These are phyloP conservation scores for Fusarium dimerum DNA, from an alignment of 2,329 filamentous ascomycete species.

Conservation along the genomic window DNA sequence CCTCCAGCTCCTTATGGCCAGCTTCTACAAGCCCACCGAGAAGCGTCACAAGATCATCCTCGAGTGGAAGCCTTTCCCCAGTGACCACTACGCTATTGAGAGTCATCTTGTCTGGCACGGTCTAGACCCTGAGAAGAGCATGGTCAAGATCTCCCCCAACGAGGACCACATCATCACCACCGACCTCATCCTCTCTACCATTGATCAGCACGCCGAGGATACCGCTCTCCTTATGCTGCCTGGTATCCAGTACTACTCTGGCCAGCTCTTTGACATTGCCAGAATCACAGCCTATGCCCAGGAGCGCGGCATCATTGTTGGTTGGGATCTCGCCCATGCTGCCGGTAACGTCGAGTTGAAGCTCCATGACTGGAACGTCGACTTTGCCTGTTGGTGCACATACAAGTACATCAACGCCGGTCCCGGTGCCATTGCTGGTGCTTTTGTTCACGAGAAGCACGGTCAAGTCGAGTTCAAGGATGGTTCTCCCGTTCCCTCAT, in stretches of 20 bases:
- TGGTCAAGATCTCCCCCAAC: slow-evolving; percentile 73
- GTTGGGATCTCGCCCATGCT: slow-evolving; percentile 88
- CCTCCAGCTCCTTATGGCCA: slow-evolving; percentile 78
- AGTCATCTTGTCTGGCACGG: slow-evolving; percentile 76
- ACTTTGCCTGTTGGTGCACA: slow-evolving; percentile 91
- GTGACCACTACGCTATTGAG: slow-evolving; percentile 82
- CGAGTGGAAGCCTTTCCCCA: slow-evolving; percentile 90
- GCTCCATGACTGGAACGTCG: slow-evolving; percentile 86
- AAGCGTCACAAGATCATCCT: slow-evolving; percentile 75
- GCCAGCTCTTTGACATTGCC: slow-evolving; percentile 82
- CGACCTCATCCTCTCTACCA: slow-evolving; percentile 68
- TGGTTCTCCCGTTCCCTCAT: slow-evolving; percentile 42
- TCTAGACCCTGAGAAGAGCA: slow-evolving; percentile 64
- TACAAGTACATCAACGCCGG: slow-evolving; percentile 94
- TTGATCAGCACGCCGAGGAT: slow-evolving; percentile 71
- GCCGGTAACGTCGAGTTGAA: slow-evolving; percentile 78
- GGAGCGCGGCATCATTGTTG: slow-evolving; percentile 68
- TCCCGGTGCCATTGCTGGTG: slow-evolving; percentile 76
- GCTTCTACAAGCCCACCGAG: slow-evolving; percentile 74
- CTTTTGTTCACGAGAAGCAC: slow-evolving; percentile 79
- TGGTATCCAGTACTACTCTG: slow-evolving; percentile 90
- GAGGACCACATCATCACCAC: slow-evolving; percentile 65
- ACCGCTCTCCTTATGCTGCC: slow-evolving; percentile 79
- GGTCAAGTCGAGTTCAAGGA: slow-evolving; percentile 52
- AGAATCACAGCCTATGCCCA: slow-evolving; percentile 78